These are phyloP conservation scores for Anthracocystis setariae DNA, from an alignment of 1,284 basidiomycete genomes.

Conservation along the genomic window DNA sequence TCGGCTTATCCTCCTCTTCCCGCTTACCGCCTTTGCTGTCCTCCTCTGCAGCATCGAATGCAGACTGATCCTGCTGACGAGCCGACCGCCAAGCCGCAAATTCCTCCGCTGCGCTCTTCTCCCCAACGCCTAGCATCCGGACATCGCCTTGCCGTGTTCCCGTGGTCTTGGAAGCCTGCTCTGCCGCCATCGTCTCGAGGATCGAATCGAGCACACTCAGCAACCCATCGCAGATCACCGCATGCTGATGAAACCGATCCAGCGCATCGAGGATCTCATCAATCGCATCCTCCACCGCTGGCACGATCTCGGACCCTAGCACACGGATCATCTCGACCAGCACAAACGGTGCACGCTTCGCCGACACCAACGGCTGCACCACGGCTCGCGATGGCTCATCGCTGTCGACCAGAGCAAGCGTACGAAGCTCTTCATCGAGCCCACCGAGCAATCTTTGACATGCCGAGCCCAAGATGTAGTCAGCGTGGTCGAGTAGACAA, in stretches of 20 bases:
- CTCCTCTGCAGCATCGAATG: conserved; percentile 7
- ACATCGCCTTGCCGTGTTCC: neutral
- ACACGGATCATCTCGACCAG: conserved; percentile 63
- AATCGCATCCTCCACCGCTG: conserved; percentile 64
- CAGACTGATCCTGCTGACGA: conserved; percentile 3
- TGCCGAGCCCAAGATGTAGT: conserved; percentile 63
- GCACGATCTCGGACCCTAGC: conserved; percentile 59
- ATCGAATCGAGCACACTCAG: conserved; percentile 58
- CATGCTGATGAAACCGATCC: conserved; percentile 61
- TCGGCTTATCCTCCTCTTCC: conserved; percentile 38
- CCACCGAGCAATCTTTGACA: conserved; percentile 56
- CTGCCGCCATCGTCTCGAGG: conserved; percentile 49
- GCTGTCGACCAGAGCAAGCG: neutral
- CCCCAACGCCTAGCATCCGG: neutral
- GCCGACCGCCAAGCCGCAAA: conserved; percentile 15
- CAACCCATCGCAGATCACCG: conserved; percentile 53
- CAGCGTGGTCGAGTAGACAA: conserved; percentile 60
- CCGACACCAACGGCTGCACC: conserved; percentile 48
- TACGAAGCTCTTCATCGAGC: conserved; percentile 40
- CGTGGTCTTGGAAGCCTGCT: conserved; percentile 19
- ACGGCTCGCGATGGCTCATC: conserved; percentile 2
- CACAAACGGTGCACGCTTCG: conserved; percentile 63
- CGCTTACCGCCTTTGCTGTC: neutral
- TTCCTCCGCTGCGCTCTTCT: conserved; percentile 12
- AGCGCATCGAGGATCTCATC: conserved; percentile 65